Evolutionary conservation across 345 rosid species (phyloP), one percentile per base, ranked within the genome.

Genomic region (Eucalyptus tenuipes): DNA sequence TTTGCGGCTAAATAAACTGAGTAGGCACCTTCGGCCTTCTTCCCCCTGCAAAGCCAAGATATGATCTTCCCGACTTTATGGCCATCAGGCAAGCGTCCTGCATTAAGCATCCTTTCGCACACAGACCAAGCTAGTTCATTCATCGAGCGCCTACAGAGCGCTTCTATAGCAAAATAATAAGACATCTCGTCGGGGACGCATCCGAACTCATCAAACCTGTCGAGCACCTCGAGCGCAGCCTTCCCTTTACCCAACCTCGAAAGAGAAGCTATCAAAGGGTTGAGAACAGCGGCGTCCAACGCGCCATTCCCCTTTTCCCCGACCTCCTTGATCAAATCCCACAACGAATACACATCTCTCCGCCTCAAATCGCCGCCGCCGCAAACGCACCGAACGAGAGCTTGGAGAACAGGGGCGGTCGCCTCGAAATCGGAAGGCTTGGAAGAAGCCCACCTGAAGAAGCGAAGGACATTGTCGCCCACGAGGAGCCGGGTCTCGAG

Each of bases 261-360:
- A 53, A 97, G 92, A 53, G 92, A 82, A n/a, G 94, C 94, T 48
- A 97, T 93, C 94, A 96, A 64, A n/a, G 89, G 92, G 88, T 97
- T 96, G 87, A 97, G 89, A 88, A 90, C 92, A 88, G 88, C 94
- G 47, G 87, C 89, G 92, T 91, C 94, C 91, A 97, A 88, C 71
- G 90, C 89, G 33, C 53, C 82, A 47, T 44, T 90, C 40, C 91
- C 90, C 89, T 91, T 89, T 88, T 89, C 93, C 52, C 94, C 94
- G 88, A 93, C 92, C 88, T 94, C 97, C 92, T 89, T 91, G 88
- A 97, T 87, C 90, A 95, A 89, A 92, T 95, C 98, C 99, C 99
- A 96, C 92, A 97, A 86, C 44, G 87, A 89, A 87, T 94, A 95
- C 4, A 92, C 96, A 88, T 93, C 94, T 49, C 90, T 91, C 90